Conservation (phyloP, 768 basidiomycete genomes). For the Strobilomyces echinocephalus region DNA sequence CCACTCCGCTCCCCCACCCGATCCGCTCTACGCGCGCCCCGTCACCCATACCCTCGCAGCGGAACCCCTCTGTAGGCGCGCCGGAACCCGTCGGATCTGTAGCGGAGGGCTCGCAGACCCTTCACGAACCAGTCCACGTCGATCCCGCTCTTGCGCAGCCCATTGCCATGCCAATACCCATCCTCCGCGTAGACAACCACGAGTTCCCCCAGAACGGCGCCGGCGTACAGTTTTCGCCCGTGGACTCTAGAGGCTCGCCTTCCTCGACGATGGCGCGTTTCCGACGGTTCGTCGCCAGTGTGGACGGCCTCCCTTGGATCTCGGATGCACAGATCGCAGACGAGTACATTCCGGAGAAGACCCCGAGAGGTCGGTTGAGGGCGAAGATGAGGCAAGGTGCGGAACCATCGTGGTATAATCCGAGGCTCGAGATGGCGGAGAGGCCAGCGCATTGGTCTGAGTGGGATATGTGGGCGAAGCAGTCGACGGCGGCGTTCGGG, state of each 20-base stretch:
- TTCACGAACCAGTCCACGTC: conserved; percentile 8
- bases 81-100: not conserved
- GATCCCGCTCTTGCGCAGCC: not conserved
- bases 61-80: not conserved
- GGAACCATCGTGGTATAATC: conserved; percentile 30
- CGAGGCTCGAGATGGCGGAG: conserved; percentile 3
- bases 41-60: not conserved
- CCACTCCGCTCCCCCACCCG: conserved; percentile 4
- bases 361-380: conserved; percentile 16
- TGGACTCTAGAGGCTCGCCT: not conserved
- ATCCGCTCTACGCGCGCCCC: conserved; percentile 1
- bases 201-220: no score
- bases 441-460: conserved; percentile 10
- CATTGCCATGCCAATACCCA: not conserved
- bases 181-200: not conserved
- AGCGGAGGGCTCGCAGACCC: conserved; percentile 18
- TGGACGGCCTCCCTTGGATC: conserved; percentile 39
- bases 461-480: conserved; percentile 25
- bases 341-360: conserved; percentile 32
- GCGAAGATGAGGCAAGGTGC: not conserved
- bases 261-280: conserved; percentile 33
- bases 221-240: not conserved
- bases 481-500: not conserved
- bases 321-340: conserved; percentile 34
- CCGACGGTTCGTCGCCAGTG: conserved; percentile 23